phyloP scores from a whole-genome alignment of 176 grass and related monocot genomes.

The Carex scoparia region DNA sequence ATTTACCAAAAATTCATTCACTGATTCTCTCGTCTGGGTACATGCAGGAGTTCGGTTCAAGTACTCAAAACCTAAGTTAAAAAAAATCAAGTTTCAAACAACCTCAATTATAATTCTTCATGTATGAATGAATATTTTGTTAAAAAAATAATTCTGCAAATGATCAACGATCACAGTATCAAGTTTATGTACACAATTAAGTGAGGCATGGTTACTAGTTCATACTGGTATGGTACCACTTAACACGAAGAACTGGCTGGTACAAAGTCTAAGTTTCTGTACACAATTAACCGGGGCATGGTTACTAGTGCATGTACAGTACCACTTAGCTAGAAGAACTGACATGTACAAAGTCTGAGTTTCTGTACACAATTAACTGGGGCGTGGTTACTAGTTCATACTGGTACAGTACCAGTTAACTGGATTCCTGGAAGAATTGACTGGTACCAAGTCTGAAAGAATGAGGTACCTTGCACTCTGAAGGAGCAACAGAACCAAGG shows the following conservation, averaged over 20 bases:
- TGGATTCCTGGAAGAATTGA: not conserved
- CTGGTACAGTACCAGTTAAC: not conserved
- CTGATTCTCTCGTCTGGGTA: conserved; percentile 55
- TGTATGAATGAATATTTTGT: not conserved
- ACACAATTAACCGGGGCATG: not conserved
- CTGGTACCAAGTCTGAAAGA: conserved; percentile 4
- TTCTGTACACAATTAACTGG: not conserved
- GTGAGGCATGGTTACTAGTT: not conserved
- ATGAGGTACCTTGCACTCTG: conserved; percentile 70
- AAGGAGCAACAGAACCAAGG: conserved; percentile 61
- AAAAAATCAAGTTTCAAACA: not conserved
- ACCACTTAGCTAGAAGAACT: not conserved
- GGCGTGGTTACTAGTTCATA: conserved; percentile 7
- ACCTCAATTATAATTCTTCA: not conserved
- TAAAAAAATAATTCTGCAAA: not conserved
- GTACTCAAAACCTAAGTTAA: conserved; percentile 55
- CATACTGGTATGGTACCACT: not conserved
- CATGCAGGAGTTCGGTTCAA: conserved; percentile 50
- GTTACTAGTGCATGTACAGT: not conserved
- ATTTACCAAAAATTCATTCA: conserved; percentile 55
- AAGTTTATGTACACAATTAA: not conserved
- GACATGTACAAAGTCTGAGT: not conserved
- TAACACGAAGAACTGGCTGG: not conserved
- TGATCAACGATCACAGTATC: not conserved
- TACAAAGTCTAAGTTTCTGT: not conserved